Base-by-base conservation (phyloP, 495 filamentous ascomycete species). In the Sordaria brevicollis region DNA sequence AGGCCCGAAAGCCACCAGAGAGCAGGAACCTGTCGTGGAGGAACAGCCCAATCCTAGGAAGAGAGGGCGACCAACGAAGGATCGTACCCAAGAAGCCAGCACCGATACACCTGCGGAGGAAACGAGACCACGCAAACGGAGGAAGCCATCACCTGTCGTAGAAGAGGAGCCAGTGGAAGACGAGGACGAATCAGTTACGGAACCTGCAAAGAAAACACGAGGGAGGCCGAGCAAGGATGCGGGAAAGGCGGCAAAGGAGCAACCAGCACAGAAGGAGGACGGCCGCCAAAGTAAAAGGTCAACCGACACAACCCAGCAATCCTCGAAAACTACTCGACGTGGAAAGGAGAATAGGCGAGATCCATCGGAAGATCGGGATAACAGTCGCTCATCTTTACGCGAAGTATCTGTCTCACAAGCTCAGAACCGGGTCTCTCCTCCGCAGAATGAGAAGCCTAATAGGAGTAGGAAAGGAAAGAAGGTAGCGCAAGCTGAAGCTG, bases 371-470 rank as follows among this genome's bases (percentile, higher is more conserved):
- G 70, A 72, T n/a, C 37, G 19, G 29, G 69, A 71, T n/a, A 72
- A 69, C 13, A 67, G 68, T n/a, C 73, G 76, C 5, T 67, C 69
- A 3, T 72, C 74, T 2, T 49, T 80, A 0, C 68, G 69, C 29
- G 77, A 80, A 37, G 62, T 76, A 0, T 65, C 77, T 8, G 62
- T 74, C 21, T 74, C 75, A 4, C 67, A 71, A 41, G 71, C 70
- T 1, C 77, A 79, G 31, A 75, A 76, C 65, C 68, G 71, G 65
- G 4, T 38, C 10, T n/a, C 38, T 0, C 29, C 67, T 33, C 36
- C 37, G 17, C 65, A 41, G 9, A 43, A n/a, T 34, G 37, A 25
- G 65, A 65, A 36, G 62, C 4, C 36, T 70, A 8, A 10, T 68
- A 69, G 37, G 39, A 10, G 25, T 29, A 68, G 71, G 76, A 65